Conservation (phyloP, 2,329 filamentous ascomycete species). For the Massarina eburnea region DNA sequence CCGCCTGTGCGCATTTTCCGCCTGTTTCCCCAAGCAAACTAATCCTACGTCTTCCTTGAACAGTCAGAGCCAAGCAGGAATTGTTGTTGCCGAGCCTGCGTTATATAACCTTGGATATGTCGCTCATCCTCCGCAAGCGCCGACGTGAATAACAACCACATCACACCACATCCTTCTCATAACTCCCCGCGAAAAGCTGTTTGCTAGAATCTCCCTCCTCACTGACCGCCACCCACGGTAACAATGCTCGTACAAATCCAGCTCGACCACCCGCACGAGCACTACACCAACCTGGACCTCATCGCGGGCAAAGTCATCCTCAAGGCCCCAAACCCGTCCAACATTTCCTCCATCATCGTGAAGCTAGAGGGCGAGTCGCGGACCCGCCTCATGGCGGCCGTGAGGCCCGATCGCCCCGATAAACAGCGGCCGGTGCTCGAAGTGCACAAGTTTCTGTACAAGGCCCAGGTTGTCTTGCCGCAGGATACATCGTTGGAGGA, state of each 20-base stretch:
- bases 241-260: slow-evolving; percentile 61
- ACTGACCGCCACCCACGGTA: slow-evolving; percentile 5
- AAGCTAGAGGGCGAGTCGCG: slow-evolving; percentile 81
- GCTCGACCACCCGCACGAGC: slow-evolving; percentile 66
- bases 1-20: slow-evolving; percentile 33
- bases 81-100: not conserved
- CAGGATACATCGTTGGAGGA: slow-evolving; percentile 49
- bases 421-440: slow-evolving; percentile 52
- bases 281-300: slow-evolving; percentile 79
- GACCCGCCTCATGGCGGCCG: slow-evolving; percentile 62
- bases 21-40: not conserved
- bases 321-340: slow-evolving; percentile 46
- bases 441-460: slow-evolving; percentile 69
- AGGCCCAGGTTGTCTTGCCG: slow-evolving; percentile 72
- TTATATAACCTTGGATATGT: slow-evolving; percentile 23
- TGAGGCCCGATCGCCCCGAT: slow-evolving; percentile 44
- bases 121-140: slow-evolving; percentile 15
- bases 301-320: slow-evolving; percentile 61
- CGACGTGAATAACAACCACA: slow-evolving; percentile 9
- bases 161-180: slow-evolving; percentile 7
- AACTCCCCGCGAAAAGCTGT: too few species aligned
- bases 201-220: too few species aligned
- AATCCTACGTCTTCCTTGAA: too few species aligned
- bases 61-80: slow-evolving; percentile 7
- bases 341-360: slow-evolving; percentile 64